These are phyloP conservation scores for Phytopythium delawarense DNA, from an alignment of 352 stramenopile genomes.

Conservation along the genomic window DNA sequence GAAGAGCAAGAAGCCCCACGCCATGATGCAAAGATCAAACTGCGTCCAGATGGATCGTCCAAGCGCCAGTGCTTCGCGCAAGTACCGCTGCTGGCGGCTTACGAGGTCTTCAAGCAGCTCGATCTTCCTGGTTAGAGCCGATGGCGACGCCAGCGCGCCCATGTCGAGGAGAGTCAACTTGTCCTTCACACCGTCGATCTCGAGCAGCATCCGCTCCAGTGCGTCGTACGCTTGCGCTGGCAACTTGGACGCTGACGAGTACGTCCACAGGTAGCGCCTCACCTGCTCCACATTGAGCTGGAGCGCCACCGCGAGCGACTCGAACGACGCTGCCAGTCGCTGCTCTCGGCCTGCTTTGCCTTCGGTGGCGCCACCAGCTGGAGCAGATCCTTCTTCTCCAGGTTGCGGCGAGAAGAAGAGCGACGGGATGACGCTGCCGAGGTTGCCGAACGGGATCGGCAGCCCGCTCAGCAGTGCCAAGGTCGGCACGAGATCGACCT, in stretches of 20 bases:
- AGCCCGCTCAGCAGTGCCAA: conserved; percentile 92
- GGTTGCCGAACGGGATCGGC: conserved; percentile 95
- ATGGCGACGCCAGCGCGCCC: background rate
- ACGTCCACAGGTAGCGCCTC: conserved; percentile 66
- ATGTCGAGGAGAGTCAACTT: conserved; percentile 1
- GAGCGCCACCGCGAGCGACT: conserved; percentile 62
- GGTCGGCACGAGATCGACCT: conserved; percentile 97
- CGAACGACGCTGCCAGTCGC: conserved; percentile 20
- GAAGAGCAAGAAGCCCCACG: conserved; percentile 54
- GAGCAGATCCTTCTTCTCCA: background rate
- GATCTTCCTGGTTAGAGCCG: background rate
- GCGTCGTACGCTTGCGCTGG: conserved; percentile 50
- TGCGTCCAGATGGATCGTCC: conserved; percentile 85
- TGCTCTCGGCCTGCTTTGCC: background rate
- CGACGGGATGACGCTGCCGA: conserved; percentile 92
- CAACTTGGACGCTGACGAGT: conserved; percentile 63
- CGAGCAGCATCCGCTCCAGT: conserved; percentile 46
- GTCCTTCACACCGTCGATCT: conserved; percentile 26
- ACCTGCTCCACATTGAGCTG: conserved; percentile 84
- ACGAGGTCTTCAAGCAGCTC: conserved; percentile 33
- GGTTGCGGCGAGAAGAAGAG: conserved; percentile 63
- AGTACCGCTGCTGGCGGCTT: conserved; percentile 42
- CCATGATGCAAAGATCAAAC: conserved; percentile 81
- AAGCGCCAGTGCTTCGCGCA: conserved; percentile 58
- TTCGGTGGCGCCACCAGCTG: background rate